Evolutionary conservation across 2,329 filamentous ascomycete genomes (phyloP).

Genomic region (Arthrocladium fulminans): DNA sequence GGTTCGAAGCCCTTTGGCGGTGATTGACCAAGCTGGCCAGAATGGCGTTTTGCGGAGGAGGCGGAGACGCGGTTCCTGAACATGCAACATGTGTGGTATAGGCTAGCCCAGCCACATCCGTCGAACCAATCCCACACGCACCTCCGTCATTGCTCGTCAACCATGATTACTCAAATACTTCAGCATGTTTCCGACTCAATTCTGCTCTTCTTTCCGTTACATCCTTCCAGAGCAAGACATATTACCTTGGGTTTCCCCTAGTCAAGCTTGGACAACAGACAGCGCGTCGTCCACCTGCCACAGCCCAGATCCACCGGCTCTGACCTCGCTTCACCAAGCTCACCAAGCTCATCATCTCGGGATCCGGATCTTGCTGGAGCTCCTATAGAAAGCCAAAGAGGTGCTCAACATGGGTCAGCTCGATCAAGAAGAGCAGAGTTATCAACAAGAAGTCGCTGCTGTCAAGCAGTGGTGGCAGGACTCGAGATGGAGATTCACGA

Average conservation of each 20-base stretch:
- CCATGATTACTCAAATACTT: not conserved
- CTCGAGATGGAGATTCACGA: slow-evolving; percentile 85
- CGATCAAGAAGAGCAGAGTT: slow-evolving; percentile 64
- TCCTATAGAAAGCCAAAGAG: slow-evolving; percentile 13
- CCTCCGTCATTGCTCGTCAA: slow-evolving; percentile 1
- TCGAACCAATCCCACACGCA: not conserved
- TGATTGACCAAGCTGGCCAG: not conserved
- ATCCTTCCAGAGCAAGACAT: not conserved
- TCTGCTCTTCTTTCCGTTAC: slow-evolving; percentile 6
- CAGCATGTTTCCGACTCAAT: not conserved
- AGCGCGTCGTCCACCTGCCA: too few relatives aligned
- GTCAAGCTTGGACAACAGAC: not conserved
- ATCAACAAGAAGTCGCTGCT: slow-evolving; percentile 71
- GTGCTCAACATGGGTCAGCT: slow-evolving; percentile 32
- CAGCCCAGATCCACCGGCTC: too few relatives aligned
- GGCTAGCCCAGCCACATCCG: not conserved
- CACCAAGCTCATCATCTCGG: too few relatives aligned
- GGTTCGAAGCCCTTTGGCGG: not conserved
- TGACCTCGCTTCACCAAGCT: too few relatives aligned
- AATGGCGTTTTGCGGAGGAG: not conserved
- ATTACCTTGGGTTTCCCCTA: not conserved
- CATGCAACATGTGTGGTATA: not conserved
- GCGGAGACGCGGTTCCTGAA: not conserved
- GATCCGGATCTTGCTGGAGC: too few relatives aligned
- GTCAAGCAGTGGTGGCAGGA: slow-evolving; percentile 94